Evolutionary conservation across 2,329 filamentous ascomycete species (phyloP).

Genomic region (Dothideomycetidae sp.): DNA sequence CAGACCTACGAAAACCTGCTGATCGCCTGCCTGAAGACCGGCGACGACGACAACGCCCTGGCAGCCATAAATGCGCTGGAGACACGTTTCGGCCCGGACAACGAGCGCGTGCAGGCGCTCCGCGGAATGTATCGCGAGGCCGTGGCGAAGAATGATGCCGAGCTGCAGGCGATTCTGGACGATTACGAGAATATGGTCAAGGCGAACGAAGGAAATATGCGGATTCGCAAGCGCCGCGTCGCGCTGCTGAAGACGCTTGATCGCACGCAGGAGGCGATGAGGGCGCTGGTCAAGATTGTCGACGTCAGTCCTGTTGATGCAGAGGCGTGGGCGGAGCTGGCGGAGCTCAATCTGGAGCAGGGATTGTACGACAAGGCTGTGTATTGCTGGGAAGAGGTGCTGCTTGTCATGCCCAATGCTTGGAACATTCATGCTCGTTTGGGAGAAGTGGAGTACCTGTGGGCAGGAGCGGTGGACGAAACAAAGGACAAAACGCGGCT

Average conservation of each 20-base stretch:
- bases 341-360: slow-evolving; percentile 70
- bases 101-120: slow-evolving; percentile 76
- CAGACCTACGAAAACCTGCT: slow-evolving; percentile 75
- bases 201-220: slow-evolving; percentile 65
- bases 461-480: slow-evolving; percentile 26
- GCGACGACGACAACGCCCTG: slow-evolving; percentile 65
- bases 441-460: slow-evolving; percentile 70
- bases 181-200: slow-evolving; percentile 65
- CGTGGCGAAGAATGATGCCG: slow-evolving; percentile 49
- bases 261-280: slow-evolving; percentile 56
- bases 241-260: slow-evolving; percentile 65
- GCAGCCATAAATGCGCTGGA: slow-evolving; percentile 61
- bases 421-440: slow-evolving; percentile 92
- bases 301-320: slow-evolving; percentile 78
- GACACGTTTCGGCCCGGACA: slow-evolving; percentile 64
- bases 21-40: slow-evolving; percentile 67
- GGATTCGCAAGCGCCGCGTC: slow-evolving; percentile 70
- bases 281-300: slow-evolving; percentile 58
- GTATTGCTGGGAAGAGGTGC: slow-evolving; percentile 77
- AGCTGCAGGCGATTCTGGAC: slow-evolving; percentile 54
- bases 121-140: slow-evolving; percentile 76
- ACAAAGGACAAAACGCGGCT: slow-evolving; percentile 30
- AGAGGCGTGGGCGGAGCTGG: slow-evolving; percentile 85
- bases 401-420: slow-evolving; percentile 75
- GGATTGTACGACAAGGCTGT: slow-evolving; percentile 71